Conservation (phyloP, 1,139 yeast genomes). For the Spathaspora sp. region DNA sequence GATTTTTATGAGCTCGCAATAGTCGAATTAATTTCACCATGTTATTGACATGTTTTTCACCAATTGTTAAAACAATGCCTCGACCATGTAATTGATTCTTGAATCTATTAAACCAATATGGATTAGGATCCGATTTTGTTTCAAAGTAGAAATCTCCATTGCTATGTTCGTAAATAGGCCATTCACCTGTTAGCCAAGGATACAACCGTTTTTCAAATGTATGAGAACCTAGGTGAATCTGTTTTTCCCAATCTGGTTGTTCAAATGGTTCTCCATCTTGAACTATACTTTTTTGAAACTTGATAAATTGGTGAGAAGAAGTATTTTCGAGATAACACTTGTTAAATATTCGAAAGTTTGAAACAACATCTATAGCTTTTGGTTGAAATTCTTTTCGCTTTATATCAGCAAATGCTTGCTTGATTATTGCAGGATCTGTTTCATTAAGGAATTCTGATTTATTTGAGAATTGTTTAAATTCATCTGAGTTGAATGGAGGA, state of each 20-base stretch:
- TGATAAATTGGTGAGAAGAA: slow-evolving; percentile 6
- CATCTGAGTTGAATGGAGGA: slow-evolving; percentile 14
- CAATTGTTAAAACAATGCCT: slow-evolving; percentile 52
- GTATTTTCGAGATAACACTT: slow-evolving; percentile 34
- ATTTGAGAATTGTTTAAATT: background rate
- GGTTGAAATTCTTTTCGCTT: slow-evolving; percentile 1
- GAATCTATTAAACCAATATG: slow-evolving; percentile 33
- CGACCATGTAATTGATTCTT: slow-evolving; percentile 38
- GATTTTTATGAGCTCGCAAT: slow-evolving; percentile 43
- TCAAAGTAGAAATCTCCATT: slow-evolving; percentile 17
- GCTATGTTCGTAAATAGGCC: slow-evolving; percentile 17
- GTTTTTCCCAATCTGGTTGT: background rate
- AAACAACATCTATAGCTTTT: slow-evolving; percentile 24
- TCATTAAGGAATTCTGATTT: background rate
- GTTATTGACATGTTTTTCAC: slow-evolving; percentile 41
- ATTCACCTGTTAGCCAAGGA: slow-evolving; percentile 18
- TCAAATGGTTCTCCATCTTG: background rate
- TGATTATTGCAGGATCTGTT: no score
- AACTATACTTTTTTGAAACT: slow-evolving; percentile 8
- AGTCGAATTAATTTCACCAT: slow-evolving; percentile 42
- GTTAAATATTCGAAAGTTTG: slow-evolving; percentile 38
- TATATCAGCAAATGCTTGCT: background rate
- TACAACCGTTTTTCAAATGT: slow-evolving; percentile 15
- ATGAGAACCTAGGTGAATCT: no score
- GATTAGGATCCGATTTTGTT: background rate